Evolutionary conservation across 2,329 filamentous ascomycete genomes (phyloP), one percentile per base, ranked within the genome.

Genomic region (Phyllosticta capitalensis): DNA sequence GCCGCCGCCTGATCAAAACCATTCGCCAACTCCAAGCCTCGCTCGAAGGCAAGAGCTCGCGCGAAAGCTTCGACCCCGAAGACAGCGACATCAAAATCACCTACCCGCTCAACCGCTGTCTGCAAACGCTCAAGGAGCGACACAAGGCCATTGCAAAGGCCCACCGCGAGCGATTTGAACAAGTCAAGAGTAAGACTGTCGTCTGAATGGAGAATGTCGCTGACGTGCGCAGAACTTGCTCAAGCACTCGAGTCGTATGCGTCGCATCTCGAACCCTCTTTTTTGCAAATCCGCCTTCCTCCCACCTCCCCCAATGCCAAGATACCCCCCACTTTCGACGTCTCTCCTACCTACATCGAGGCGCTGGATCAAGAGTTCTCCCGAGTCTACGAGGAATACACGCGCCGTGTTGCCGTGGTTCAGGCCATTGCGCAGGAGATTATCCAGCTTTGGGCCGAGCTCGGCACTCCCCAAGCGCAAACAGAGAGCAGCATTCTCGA

Each of bases 331-430:
- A 88, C 82, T 56, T 97, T 99, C 72, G 92, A 97, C 68, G 84
- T 99, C n/a, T 96, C 92, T 0, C 85, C 89, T 0, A 81, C 87
- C 4, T 99, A 97, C 68, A 89, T 96, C 57, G 84, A 89, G 63
- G 85, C 87, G 60, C 83, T 99, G 20, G 92, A 99, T 71, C 81
- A 82, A 58, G 94, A 99, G 74, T 99, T 97, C 70, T 90, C 90
- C 10, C 85, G 91, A 62, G 90, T 99, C 20, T 97, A 97, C 74
- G 91, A 97, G 68, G 95, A 99, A 76, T 99, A 97, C 75, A 90
- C 87, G 51, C 88, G 86, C 65, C 89, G 94, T 54, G 80, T 96
- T 52, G 81, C 82, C 28, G 84, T 83, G 0, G 91, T 97, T 14
- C 85, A 90, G 72, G 75, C 84, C 20, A 74, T 90, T 2, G 86